phyloP scores from a whole-genome alignment of 768 basidiomycete genomes.

The Kwoniella bestiolae region DNA sequence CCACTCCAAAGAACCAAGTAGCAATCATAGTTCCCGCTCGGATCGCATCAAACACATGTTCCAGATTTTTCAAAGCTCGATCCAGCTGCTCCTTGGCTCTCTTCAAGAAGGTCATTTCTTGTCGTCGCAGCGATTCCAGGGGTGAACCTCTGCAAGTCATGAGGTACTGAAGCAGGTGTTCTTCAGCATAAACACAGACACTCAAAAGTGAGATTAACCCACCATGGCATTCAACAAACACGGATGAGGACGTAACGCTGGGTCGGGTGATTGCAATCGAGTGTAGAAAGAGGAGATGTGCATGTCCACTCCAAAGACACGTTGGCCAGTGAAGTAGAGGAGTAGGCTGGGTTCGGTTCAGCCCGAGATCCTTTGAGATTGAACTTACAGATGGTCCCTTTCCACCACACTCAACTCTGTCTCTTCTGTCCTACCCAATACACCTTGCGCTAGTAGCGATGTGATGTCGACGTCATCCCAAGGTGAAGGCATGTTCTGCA shows the following conservation, averaged over 20 bases:
- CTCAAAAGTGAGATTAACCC: neutral
- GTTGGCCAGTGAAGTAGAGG: slow-evolving; percentile 30
- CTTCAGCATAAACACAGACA: neutral
- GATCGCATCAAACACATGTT: slow-evolving; percentile 26
- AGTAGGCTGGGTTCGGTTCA: slow-evolving; percentile 11
- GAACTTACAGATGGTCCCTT: slow-evolving; percentile 31
- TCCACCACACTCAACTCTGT: slow-evolving; percentile 17
- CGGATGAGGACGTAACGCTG: slow-evolving; percentile 20
- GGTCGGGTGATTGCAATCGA: slow-evolving; percentile 15
- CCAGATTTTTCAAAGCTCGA: slow-evolving; percentile 8
- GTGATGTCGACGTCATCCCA: slow-evolving; percentile 9
- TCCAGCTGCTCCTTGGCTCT: slow-evolving; percentile 21
- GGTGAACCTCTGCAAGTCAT: slow-evolving; percentile 25
- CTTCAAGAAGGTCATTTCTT: slow-evolving; percentile 17
- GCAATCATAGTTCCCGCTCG: slow-evolving; percentile 30
- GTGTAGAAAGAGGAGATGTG: slow-evolving; percentile 30
- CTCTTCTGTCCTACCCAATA: neutral
- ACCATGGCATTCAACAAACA: slow-evolving; percentile 34
- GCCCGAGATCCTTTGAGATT: neutral
- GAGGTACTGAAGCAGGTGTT: slow-evolving; percentile 16
- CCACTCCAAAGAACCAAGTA: slow-evolving; percentile 17
- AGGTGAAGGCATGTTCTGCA: slow-evolving; percentile 13
- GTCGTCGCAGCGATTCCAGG: slow-evolving; percentile 10
- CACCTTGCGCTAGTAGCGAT: neutral
- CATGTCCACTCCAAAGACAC: slow-evolving; percentile 31